Conservation (phyloP, 2,329 filamentous ascomycete species). For the Calonectria honghensis region DNA sequence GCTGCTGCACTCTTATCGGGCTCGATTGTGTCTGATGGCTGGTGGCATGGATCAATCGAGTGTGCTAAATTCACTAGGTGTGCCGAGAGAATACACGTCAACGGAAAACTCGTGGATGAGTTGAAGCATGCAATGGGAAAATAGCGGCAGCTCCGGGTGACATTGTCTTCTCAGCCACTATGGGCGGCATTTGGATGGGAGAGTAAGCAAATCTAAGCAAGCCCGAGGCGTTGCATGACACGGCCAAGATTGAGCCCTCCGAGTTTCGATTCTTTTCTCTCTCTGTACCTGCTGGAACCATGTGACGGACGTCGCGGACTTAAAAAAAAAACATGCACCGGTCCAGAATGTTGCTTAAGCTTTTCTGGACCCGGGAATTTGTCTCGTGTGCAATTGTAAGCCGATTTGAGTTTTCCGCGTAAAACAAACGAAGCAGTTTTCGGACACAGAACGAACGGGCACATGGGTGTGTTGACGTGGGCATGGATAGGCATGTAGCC, state of each 20-base stretch:
- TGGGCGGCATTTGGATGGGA: background rate
- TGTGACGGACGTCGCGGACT: background rate
- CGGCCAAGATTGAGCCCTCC: background rate
- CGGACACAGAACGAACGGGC: background rate
- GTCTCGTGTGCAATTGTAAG: no score
- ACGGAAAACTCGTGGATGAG: no score
- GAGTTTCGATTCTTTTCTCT: background rate
- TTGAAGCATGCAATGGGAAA: background rate
- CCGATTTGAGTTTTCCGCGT: constrained; percentile 2
- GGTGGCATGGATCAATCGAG: background rate
- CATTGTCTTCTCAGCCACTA: no score
- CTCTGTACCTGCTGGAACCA: background rate
- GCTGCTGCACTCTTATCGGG: background rate
- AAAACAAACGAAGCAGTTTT: background rate
- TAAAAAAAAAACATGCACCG: background rate
- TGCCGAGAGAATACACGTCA: no score
- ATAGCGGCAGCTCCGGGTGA: background rate
- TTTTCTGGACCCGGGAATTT: background rate
- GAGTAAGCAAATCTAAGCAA: background rate
- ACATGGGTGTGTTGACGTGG: background rate
- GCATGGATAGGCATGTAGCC: background rate
- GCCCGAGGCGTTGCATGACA: background rate
- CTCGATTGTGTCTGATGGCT: background rate
- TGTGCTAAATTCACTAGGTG: background rate
- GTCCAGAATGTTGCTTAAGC: background rate